A percentile compares a stretch with the other conserved stretches of the same genome.
Conservation (phyloP, 2,329 filamentous ascomycete species). For the Calycina herbarum region DNA sequence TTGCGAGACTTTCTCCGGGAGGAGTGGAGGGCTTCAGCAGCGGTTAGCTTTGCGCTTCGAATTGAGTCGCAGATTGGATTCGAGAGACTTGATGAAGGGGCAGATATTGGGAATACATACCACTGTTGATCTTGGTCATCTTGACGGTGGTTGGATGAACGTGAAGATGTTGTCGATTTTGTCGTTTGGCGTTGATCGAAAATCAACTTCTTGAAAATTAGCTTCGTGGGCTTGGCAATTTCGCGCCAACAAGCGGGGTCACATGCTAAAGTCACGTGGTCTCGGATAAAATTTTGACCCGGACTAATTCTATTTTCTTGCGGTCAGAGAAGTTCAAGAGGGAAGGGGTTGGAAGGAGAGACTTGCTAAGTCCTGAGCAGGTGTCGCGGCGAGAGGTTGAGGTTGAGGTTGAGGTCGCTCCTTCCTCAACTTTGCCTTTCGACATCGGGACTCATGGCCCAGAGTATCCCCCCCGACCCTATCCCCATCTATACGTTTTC, state of each 20-base stretch:
- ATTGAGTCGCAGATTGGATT: conserved; percentile 1
- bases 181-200: conserved; percentile 26
- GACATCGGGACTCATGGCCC: no score
- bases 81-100: neutral
- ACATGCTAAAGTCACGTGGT: neutral
- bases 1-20: conserved; percentile 99
- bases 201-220: conserved; percentile 49
- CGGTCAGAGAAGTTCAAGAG: no score
- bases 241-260: conserved; percentile 2
- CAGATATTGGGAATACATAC: conserved; percentile 41
- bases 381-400: no score
- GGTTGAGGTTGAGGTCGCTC: no score
- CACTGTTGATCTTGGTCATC: conserved; percentile 71
- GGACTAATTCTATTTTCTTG: no score
- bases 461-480: no score
- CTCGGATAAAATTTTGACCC: neutral
- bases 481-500: no score
- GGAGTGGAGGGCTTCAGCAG: conserved; percentile 61
- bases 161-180: conserved; percentile 24
- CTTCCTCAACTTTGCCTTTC: no score
- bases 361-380: no score
- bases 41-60: conserved; percentile 20
- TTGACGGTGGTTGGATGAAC: conserved; percentile 43
- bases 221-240: conserved; percentile 5
- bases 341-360: no score